Evolutionary conservation across 73 alveolate genomes (phyloP), one percentile per base, ranked within the genome.

Genomic region (Paramecium sonneborni): DNA sequence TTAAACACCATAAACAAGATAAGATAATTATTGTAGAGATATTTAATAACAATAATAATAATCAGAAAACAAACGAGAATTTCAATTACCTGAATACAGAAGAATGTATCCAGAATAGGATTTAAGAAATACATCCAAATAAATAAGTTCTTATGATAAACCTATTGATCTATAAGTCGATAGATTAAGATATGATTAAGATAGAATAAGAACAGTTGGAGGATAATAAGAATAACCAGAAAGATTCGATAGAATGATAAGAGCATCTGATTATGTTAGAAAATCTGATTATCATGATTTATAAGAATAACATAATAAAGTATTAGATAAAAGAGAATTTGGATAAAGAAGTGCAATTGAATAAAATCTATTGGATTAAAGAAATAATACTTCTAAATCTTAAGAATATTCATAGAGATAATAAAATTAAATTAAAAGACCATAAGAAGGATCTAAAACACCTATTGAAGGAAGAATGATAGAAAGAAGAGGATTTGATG

Each of bases 381-480:
- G 84, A 26, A 26, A 30, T 62, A 26, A 62, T 6, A 26, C 84
- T 26, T 62, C 84, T 11, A 62, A 62, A 26, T 62, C 84, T 8
- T 30, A 62, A 62, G 84, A 62, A 62, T 62, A 30, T 32, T 62
- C 84, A 14, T 30, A 62, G 12, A 26, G 84, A 62, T 62, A 8
- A 26, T 26, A 32, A 62, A 62, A 26, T 21, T 62, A 62, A 24
- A 24, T 26, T 62, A 62, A 46, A 62, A 62, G 39, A 62, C 39
- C 38, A 23, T 62, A 62, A 32, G 44, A 62, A 14, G 84, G 28
- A 5, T 30, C 84, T 15, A 62, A n/a, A 7, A 62, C 48, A 23
- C 84, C 84, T 7, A 62, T 32, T 14, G 84, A 62, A 62, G 84
- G 84, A 26, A 62, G 84, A 62, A 62, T 62, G 39, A 30, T 30